Base-by-base conservation (phyloP, 495 filamentous ascomycete species). In the Hypoxylon subgilvum region DNA sequence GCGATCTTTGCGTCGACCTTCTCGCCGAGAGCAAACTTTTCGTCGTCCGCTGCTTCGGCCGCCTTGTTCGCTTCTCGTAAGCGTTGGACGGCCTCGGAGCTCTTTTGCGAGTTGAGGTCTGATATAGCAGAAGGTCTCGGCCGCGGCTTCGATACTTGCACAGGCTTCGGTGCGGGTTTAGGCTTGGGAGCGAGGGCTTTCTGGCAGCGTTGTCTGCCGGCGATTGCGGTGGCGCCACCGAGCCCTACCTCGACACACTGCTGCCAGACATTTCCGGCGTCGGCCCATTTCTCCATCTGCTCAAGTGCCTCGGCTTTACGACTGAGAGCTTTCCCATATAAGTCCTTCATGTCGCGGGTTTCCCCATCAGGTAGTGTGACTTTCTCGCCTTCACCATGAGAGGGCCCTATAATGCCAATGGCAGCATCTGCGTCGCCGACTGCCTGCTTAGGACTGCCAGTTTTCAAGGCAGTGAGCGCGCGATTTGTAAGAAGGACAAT, bases 301-400 rank as follows among this genome's bases (percentile, higher is more conserved):
- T 98, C 94, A 22, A 97, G 79, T 1, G 89, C 93, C 71, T 97
- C 95, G 10, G 95, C 94, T 77, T 97, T 97, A 50, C 95, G 87
- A 71, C 87, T 92, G 34, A 96, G 78, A 0, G 92, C 92, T 72
- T 97, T 97, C 41, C 89, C 90, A 71, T 86, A 97, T 67, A 96
- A 90, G 31, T 93, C 90, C 38, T 82, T 86, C 92, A 98, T 97
- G 35, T 90, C 86, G 54, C 96, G 95, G 21, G 81, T 79, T 13
- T 86, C 80, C 2, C 71, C 67, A 19, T 72, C 68, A 14, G 67
- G 61, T 1, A 94, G 76, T 21, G 88, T 82, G 45, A 98, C 90
- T 4, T 69, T 82, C 73, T 98, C 94, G 8, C 79, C 82, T 58
- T 89, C 87, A 21, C 95, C 95, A 42, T 82, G 87, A 1, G 81